phyloP scores from a whole-genome alignment of 2,329 filamentous ascomycete genomes.

The Calycina herbarum region DNA sequence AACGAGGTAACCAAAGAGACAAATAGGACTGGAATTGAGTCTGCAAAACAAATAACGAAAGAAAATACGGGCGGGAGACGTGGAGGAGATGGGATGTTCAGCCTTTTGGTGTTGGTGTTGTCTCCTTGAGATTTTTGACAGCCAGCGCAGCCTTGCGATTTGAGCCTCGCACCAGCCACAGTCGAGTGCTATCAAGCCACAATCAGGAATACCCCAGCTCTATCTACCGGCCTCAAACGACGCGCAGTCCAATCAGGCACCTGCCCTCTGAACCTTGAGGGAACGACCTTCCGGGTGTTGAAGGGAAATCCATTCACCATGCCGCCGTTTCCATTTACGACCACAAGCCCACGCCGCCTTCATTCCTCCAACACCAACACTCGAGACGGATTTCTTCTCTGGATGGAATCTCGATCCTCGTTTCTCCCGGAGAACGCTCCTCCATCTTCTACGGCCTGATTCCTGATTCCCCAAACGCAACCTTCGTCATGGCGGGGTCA shows the following conservation, averaged over 20 bases:
- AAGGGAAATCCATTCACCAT: neutral
- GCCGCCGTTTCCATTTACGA: neutral
- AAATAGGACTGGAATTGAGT: too few relatives aligned
- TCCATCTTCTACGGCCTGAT: neutral
- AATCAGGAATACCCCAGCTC: too few relatives aligned
- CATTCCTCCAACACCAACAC: neutral
- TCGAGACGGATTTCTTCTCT: neutral
- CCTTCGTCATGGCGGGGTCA: slow-evolving; percentile 33
- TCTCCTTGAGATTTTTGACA: neutral
- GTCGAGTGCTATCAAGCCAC: too few relatives aligned
- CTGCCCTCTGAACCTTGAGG: neutral
- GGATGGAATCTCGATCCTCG: neutral
- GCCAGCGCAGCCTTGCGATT: neutral
- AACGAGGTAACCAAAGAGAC: too few relatives aligned
- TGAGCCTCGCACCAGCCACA: neutral
- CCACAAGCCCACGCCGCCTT: neutral
- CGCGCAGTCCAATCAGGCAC: neutral
- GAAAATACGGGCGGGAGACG: neutral
- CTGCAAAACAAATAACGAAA: too few relatives aligned
- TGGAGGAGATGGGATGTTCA: neutral
- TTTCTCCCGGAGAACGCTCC: neutral
- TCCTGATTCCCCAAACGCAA: slow-evolving; percentile 5
- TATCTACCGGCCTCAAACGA: neutral
- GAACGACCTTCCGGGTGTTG: neutral
- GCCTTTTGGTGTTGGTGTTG: neutral